Evolutionary conservation across 1,284 basidiomycete species (phyloP).

Genomic region (Violaceomyces palustris): DNA sequence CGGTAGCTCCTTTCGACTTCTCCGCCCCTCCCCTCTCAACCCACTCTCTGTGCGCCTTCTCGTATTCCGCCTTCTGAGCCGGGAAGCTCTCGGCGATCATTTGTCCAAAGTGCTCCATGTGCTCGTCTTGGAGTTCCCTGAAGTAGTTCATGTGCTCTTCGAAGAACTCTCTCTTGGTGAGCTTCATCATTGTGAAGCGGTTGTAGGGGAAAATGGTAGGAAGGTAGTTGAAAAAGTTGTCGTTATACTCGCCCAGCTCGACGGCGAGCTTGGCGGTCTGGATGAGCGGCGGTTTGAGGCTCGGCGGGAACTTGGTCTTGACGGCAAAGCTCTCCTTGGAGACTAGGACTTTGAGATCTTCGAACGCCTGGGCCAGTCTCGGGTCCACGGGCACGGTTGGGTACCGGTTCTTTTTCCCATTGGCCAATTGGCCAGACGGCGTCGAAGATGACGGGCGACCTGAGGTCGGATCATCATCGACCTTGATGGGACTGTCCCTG

Average conservation of each 20-base stretch:
- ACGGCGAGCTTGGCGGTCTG: constrained; percentile 73
- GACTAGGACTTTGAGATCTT: constrained; percentile 63
- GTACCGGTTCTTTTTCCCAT: constrained; percentile 36
- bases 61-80: constrained; percentile 36
- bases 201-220: constrained; percentile 86
- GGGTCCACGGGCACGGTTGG: constrained; percentile 58
- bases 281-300: constrained; percentile 68
- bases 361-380: constrained; percentile 63
- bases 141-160: constrained; percentile 41
- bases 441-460: constrained; percentile 54
- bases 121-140: constrained; percentile 40
- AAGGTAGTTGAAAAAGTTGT: constrained; percentile 83
- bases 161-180: constrained; percentile 49
- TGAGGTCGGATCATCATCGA: constrained; percentile 56
- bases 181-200: constrained; percentile 61
- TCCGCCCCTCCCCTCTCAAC: constrained; percentile 23
- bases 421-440: neutral
- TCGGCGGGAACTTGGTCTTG: constrained; percentile 82
- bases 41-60: constrained; percentile 28
- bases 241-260: constrained; percentile 77
- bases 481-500: constrained; percentile 60
- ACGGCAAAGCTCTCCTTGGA: constrained; percentile 47
- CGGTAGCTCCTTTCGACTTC: constrained; percentile 11
- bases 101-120: constrained; percentile 27
- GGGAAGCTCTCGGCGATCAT: constrained; percentile 34